phyloP scores from a whole-genome alignment of 139 green algal species.

The Chlorella ohadii region DNA sequence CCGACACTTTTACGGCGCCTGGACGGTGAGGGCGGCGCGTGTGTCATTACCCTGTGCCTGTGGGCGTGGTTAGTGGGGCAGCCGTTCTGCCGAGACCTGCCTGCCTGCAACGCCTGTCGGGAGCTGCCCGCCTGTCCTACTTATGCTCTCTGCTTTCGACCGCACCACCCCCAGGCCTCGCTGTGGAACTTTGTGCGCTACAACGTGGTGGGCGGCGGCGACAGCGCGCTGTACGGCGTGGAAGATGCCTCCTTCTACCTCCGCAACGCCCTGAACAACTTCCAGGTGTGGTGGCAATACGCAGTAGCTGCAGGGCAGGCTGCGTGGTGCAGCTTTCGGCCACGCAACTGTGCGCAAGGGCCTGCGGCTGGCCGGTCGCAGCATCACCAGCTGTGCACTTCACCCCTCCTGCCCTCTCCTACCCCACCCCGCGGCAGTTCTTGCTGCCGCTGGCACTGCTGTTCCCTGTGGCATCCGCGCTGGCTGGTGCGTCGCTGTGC shows the following conservation, averaged over 20 bases:
- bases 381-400: no score
- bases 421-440: no score
- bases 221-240: conserved; percentile 82
- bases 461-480: conserved; percentile 33
- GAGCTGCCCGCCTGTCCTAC: no score
- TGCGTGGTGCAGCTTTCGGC: no score
- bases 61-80: no score
- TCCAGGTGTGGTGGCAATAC: conserved; percentile 47
- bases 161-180: conserved; percentile 54
- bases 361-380: no score
- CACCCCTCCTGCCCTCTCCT: no score
- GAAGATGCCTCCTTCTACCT: conserved; percentile 80
- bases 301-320: no score
- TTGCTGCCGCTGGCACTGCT: conserved; percentile 60
- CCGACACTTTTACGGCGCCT: conserved; percentile 56
- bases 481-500: background rate
- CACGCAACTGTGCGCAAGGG: no score
- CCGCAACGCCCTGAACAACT: conserved; percentile 67
- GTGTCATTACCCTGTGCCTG: no score
- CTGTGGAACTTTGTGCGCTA: conserved; percentile 82
- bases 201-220: conserved; percentile 74
- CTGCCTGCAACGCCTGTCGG: no score
- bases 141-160: background rate
- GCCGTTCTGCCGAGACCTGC: background rate
- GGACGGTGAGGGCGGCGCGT: conserved; percentile 48